phyloP scores from a whole-genome alignment of 441 rosid species.

The Gossypium davidsonii region DNA sequence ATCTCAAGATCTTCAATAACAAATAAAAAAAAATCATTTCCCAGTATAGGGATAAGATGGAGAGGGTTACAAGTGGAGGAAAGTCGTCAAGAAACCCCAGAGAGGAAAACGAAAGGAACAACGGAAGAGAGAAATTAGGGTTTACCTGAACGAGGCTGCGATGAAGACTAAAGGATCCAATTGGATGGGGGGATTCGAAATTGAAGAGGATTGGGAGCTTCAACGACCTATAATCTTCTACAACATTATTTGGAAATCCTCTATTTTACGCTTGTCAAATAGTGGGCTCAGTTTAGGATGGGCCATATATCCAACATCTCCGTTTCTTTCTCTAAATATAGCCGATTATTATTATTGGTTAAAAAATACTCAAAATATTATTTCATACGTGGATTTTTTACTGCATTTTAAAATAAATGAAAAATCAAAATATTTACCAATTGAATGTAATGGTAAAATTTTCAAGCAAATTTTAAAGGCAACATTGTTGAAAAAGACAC shows the following conservation, averaged over 20 bases:
- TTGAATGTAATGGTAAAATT: too few relatives aligned
- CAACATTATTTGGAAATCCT: not conserved
- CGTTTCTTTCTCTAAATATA: too few relatives aligned
- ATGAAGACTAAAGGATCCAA: not conserved
- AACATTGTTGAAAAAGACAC: too few relatives aligned
- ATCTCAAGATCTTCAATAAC: not conserved
- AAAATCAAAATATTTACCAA: too few relatives aligned
- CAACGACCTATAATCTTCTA: not conserved
- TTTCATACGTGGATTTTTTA: too few relatives aligned
- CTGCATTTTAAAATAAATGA: too few relatives aligned
- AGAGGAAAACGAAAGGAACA: not conserved
- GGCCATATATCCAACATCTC: not conserved
- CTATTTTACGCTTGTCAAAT: not conserved
- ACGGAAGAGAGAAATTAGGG: conserved; percentile 9
- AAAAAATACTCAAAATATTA: too few relatives aligned
- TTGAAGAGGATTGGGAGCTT: not conserved
- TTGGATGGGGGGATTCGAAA: not conserved
- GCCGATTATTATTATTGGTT: too few relatives aligned
- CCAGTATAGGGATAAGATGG: not conserved
- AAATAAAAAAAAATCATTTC: not conserved
- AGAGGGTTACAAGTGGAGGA: not conserved
- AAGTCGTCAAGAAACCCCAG: not conserved
- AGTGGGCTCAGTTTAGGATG: not conserved
- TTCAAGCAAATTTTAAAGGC: too few relatives aligned
- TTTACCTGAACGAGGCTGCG: conserved; percentile 20